These are phyloP conservation scores for Tuber magnatum DNA, from an alignment of 495 filamentous ascomycete species.

Conservation along the genomic window DNA sequence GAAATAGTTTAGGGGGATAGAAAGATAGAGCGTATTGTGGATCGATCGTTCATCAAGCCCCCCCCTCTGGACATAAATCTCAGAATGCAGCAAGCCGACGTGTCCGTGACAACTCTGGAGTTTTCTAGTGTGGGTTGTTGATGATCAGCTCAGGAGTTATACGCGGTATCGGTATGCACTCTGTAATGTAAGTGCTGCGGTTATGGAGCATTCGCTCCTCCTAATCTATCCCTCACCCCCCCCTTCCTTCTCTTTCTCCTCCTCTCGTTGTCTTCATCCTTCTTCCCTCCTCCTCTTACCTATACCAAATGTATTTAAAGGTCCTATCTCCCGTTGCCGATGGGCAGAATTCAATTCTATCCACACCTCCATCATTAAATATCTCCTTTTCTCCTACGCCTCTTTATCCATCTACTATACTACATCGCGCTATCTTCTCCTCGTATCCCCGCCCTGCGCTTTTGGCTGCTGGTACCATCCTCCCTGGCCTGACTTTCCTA, in stretches of 20 bases:
- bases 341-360: constrained; percentile 2
- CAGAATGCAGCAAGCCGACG: constrained; percentile 25
- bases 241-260: neutral
- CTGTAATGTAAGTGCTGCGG: constrained; percentile 2
- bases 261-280: neutral
- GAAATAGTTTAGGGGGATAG: neutral
- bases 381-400: neutral
- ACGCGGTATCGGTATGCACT: neutral
- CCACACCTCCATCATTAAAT: neutral
- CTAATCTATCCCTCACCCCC: neutral
- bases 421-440: neutral
- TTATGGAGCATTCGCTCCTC: neutral
- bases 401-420: neutral
- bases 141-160: constrained; percentile 17
- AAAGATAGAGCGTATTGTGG: constrained; percentile 16
- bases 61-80: constrained; percentile 5
- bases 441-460: neutral
- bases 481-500: neutral
- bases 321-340: constrained; percentile 13
- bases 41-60: constrained; percentile 13
- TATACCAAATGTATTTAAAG: constrained; percentile 21
- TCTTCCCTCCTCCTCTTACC: neutral
- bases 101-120: constrained; percentile 20
- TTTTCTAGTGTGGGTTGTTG: constrained; percentile 19
- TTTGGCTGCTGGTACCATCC: neutral